These are phyloP conservation scores for Thermomucor indicae-seudaticae DNA, from an alignment of 371 early-diverging fungal genomes.

Conservation along the genomic window DNA sequence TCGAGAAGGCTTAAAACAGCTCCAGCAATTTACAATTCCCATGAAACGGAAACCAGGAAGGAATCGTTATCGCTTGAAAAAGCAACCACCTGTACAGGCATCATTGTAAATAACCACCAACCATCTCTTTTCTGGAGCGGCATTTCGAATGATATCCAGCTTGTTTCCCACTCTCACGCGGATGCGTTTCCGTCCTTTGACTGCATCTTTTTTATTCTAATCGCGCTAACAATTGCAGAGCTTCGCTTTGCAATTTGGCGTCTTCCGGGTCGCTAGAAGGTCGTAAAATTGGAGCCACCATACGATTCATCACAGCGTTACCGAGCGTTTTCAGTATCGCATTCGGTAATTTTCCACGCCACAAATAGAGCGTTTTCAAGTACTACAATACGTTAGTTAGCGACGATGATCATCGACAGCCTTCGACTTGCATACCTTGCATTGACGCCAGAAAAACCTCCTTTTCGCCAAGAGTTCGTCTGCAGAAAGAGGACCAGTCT, in stretches of 20 bases:
- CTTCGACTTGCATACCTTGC: slow-evolving; percentile 15
- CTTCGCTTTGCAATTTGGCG: slow-evolving; percentile 12
- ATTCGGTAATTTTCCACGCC: slow-evolving; percentile 27
- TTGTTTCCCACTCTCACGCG: neutral
- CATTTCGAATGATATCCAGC: neutral
- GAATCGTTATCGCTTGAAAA: slow-evolving; percentile 17
- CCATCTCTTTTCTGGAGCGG: neutral
- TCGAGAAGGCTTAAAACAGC: slow-evolving; percentile 18
- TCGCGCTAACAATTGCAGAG: slow-evolving; percentile 11
- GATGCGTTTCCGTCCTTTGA: no score
- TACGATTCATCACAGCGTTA: slow-evolving; percentile 14
- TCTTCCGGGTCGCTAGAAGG: slow-evolving; percentile 15
- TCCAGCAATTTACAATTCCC: slow-evolving; percentile 24
- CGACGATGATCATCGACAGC: neutral
- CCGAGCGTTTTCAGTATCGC: slow-evolving; percentile 16
- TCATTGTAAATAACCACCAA: no score
- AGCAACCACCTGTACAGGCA: neutral
- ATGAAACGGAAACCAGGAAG: slow-evolving; percentile 29
- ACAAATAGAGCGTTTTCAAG: slow-evolving; percentile 22
- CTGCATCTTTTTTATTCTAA: slow-evolving; percentile 8
- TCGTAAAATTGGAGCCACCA: slow-evolving; percentile 24
- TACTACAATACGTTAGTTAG: slow-evolving; percentile 13
- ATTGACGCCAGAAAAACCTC: slow-evolving; percentile 33
- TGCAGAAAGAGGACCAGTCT: slow-evolving; percentile 1
- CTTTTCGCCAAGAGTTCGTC: slow-evolving; percentile 31